phyloP scores from a whole-genome alignment of 352 stramenopile species.

The Globisporangium parvum region DNA sequence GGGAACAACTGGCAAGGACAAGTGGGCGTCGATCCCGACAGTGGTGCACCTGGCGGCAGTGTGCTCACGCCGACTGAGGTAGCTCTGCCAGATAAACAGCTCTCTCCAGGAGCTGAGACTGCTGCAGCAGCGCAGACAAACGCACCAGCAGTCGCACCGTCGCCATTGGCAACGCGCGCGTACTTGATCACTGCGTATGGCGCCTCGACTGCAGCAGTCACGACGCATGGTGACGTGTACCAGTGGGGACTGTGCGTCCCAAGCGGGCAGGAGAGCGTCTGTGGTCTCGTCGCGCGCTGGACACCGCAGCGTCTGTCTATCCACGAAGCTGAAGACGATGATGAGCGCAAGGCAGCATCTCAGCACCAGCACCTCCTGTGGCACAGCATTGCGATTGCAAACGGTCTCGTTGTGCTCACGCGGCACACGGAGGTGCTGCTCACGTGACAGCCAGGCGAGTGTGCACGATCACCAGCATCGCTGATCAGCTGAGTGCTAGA shows the following conservation, averaged over 20 bases:
- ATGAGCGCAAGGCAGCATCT: background rate
- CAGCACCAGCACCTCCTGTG: constrained; percentile 12
- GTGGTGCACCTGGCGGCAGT: constrained; percentile 1
- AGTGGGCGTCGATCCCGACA: constrained; percentile 40
- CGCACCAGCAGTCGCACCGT: background rate
- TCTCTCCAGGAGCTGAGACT: too few relatives aligned
- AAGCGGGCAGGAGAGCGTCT: constrained; percentile 24
- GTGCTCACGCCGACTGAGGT: constrained; percentile 3
- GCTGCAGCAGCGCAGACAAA: background rate
- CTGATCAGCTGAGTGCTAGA: background rate
- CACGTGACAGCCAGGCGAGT: background rate
- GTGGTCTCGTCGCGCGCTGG: constrained; percentile 23
- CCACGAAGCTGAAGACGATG: background rate
- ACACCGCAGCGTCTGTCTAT: constrained; percentile 19
- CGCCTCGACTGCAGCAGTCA: constrained; percentile 21
- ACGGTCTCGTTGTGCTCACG: constrained; percentile 36
- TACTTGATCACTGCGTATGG: constrained; percentile 31
- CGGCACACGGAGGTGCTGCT: constrained; percentile 9
- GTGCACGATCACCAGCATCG: background rate
- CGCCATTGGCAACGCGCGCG: background rate
- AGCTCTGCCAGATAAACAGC: background rate
- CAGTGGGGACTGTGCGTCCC: constrained; percentile 32
- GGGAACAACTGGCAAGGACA: constrained; percentile 72
- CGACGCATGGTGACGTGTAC: constrained; percentile 20
- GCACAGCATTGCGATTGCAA: constrained; percentile 39